Base-by-base conservation (phyloP, 2,329 filamentous ascomycete genomes). In the Cladosporium sp. region DNA sequence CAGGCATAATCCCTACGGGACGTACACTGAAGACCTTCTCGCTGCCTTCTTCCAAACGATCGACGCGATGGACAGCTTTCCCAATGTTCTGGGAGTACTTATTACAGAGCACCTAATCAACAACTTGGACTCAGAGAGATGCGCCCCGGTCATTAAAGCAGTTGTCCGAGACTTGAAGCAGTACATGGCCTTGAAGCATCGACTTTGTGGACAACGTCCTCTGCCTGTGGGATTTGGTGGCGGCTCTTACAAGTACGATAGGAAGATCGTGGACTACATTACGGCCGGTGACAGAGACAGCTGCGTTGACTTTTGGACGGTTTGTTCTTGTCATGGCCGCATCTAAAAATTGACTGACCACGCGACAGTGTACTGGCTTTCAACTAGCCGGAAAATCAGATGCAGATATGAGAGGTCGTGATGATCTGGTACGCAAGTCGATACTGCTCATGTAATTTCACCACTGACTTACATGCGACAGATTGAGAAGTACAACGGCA, bases 151-250 rank as follows among this genome's bases (percentile, higher is more conserved):
- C 0, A 25, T 70, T 11, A 66, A 26, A 56, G 67, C 69, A 43
- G 65, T 69, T 14, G 39, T 68, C 1, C 56, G 67, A 49, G 69
- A 69, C 36, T 16, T 70, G 25, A 70, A 70, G 54, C 62, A 46
- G 16, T 65, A 68, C 34, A 65, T 68, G 63, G 16, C 13, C 5
- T 14, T 66, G 30, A 68, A 58, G 34, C 25, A 66, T 25, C 51
- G 64, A n/a, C 14, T 14, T 8, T 46, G 34, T 3, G 66, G 69
- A 5, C 63, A 67, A 36, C 39, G 67, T 28, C n/a, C 64, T n/a
- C 34, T 70, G 18, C 67, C 66, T 14, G 39, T 70, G 7, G 66
- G 67, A 14, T 69, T 68, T 43, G 60, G 61, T 21, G 60, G 26
- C 26, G 54, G 30, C 54, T 18, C 5, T 5, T 28, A 56, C 39